Evolutionary conservation across 2,329 filamentous ascomycete genomes (phyloP).

Genomic region (Neonectria faginata): DNA sequence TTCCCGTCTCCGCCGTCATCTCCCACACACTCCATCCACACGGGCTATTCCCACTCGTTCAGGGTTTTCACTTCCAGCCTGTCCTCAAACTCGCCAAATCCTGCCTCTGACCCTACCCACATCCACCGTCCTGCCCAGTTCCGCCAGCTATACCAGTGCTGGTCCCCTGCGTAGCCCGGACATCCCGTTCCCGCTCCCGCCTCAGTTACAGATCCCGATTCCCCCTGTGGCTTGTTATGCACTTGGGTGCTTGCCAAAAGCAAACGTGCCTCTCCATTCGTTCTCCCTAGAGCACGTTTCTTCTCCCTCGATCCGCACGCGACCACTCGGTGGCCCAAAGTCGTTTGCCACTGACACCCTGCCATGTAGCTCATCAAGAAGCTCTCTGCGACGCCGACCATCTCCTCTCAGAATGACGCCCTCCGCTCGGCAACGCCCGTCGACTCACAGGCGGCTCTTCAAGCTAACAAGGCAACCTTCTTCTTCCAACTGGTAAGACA

Average conservation of each 20-base stretch:
- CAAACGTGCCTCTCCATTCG: constrained; percentile 38
- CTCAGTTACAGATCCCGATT: constrained; percentile 32
- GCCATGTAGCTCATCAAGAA: constrained; percentile 91
- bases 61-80: constrained; percentile 16
- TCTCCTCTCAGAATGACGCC: constrained; percentile 79
- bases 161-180: constrained; percentile 5
- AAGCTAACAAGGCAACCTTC: constrained; percentile 98
- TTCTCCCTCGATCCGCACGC: constrained; percentile 27
- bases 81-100: constrained; percentile 10
- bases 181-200: constrained; percentile 28
- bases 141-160: not conserved
- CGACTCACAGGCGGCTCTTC: constrained; percentile 89
- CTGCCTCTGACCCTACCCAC: constrained; percentile 3
- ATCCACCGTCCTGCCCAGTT: constrained; percentile 5
- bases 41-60: constrained; percentile 16
- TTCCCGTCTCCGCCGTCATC: constrained; percentile 40
- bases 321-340: constrained; percentile 31
- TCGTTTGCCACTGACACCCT: constrained; percentile 39
- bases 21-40: constrained; percentile 28
- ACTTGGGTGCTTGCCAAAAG: constrained; percentile 36
- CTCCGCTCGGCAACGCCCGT: constrained; percentile 59
- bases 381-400: constrained; percentile 89
- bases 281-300: constrained; percentile 39
- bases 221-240: constrained; percentile 29
- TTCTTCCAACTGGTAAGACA: constrained; percentile 91